Evolutionary conservation across 257 asterid genomes (phyloP).

Genomic region (Solanum neorickii): DNA sequence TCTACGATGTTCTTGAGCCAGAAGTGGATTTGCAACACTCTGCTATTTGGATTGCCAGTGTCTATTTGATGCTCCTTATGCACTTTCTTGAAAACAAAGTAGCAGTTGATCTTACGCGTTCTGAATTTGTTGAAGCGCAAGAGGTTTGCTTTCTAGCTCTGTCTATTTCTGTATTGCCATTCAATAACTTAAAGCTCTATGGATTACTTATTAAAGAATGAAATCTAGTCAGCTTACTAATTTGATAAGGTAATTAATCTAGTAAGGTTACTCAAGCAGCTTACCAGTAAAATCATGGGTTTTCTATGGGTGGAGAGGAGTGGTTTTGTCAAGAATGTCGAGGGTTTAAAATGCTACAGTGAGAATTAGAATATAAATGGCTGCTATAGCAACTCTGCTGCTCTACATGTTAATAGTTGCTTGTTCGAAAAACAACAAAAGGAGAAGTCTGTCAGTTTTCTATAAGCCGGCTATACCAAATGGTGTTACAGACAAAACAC

Average conservation of each 20-base stretch:
- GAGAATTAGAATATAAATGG: neutral
- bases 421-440: neutral
- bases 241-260: neutral
- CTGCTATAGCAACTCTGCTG: neutral
- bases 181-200: neutral
- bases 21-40: constrained; percentile 89
- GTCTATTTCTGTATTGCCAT: neutral
- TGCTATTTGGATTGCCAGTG: constrained; percentile 96
- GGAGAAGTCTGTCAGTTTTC: neutral
- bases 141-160: constrained; percentile 43
- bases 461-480: neutral
- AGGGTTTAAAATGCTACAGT: neutral
- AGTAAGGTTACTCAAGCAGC: neutral
- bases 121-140: constrained; percentile 88
- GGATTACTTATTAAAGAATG: neutral
- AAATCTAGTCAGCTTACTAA: neutral
- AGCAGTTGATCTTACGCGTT: constrained; percentile 77
- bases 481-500: neutral
- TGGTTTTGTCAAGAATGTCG: neutral
- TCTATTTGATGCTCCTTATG: constrained; percentile 77
- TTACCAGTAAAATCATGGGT: neutral
- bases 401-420: neutral
- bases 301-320: neutral
- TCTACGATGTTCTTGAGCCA: constrained; percentile 23
- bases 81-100: constrained; percentile 96